These are phyloP conservation scores for Nakazawaea populi DNA, from an alignment of 805 yeast genomes.

Conservation along the genomic window DNA sequence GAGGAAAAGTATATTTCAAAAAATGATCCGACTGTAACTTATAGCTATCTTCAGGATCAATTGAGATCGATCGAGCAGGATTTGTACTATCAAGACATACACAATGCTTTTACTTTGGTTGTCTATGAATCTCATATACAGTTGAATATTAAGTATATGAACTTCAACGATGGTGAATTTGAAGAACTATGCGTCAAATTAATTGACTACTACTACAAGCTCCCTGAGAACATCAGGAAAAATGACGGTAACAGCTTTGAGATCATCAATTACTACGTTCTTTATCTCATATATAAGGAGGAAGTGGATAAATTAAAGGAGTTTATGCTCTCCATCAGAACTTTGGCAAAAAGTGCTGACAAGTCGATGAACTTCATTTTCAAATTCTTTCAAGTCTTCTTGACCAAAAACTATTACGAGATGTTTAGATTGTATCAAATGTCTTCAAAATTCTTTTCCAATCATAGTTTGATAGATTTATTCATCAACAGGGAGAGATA, in stretches of 20 bases:
- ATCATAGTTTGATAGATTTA: neutral
- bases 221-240: neutral
- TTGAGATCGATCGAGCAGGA: constrained; percentile 1
- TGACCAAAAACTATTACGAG: neutral
- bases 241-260: neutral
- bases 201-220: neutral
- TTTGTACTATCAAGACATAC: constrained; percentile 1
- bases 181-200: neutral
- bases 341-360: neutral
- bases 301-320: neutral
- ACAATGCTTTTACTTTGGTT: neutral
- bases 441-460: neutral
- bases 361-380: neutral
- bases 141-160: neutral
- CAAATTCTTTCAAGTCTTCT: neutral
- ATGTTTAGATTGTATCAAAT: neutral
- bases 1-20: neutral
- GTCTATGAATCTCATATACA: neutral
- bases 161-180: neutral
- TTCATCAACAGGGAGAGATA: neutral
- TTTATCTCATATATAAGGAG: neutral
- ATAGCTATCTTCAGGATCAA: neutral
- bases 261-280: neutral
- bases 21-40: neutral
- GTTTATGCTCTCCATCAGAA: neutral